Conservation (phyloP, 2,329 filamentous ascomycete species). For the Arthrobotrys megalospora region DNA sequence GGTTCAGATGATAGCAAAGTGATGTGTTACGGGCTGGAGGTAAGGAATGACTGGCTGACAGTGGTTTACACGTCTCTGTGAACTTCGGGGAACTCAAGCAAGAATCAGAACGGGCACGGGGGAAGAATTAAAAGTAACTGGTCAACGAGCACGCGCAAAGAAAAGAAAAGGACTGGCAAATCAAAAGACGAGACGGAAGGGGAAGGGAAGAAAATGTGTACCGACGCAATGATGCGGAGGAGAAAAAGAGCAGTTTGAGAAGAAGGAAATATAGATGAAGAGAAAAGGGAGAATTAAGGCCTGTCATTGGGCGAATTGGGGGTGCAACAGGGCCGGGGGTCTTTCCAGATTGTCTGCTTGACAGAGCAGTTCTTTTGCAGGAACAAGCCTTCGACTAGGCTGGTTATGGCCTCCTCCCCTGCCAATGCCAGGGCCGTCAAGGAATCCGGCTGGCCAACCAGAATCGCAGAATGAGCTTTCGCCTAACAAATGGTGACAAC, state of each 20-base stretch:
- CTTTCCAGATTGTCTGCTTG: conserved; percentile 47
- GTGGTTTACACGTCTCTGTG: conserved; percentile 58
- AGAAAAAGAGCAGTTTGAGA: conserved; percentile 47
- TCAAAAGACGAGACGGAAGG: conserved; percentile 62
- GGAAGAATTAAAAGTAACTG: conserved; percentile 59
- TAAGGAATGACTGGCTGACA: conserved; percentile 61
- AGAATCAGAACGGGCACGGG: conserved; percentile 60
- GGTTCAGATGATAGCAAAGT: conserved; percentile 48
- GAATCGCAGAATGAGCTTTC: conserved; percentile 48
- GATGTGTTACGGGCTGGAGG: conserved; percentile 50
- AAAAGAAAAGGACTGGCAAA: conserved; percentile 55
- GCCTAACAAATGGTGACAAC: conserved; percentile 61
- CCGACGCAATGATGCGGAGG: conserved; percentile 60
- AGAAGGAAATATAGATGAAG: conserved; percentile 48
- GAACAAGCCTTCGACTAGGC: conserved; percentile 53
- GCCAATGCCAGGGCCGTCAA: conserved; percentile 54
- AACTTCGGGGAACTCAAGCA: conserved; percentile 58
- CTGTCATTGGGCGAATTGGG: conserved; percentile 59
- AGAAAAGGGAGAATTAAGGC: conserved; percentile 51
- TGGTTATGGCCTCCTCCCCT: conserved; percentile 52
- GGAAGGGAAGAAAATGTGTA: conserved; percentile 54
- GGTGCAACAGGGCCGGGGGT: conserved; percentile 59
- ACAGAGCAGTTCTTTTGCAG: conserved; percentile 52
- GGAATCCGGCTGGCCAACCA: conserved; percentile 56
- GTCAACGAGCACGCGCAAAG: conserved; percentile 58